phyloP scores from a whole-genome alignment of 768 basidiomycete genomes.

The Kwoniella europaea region DNA sequence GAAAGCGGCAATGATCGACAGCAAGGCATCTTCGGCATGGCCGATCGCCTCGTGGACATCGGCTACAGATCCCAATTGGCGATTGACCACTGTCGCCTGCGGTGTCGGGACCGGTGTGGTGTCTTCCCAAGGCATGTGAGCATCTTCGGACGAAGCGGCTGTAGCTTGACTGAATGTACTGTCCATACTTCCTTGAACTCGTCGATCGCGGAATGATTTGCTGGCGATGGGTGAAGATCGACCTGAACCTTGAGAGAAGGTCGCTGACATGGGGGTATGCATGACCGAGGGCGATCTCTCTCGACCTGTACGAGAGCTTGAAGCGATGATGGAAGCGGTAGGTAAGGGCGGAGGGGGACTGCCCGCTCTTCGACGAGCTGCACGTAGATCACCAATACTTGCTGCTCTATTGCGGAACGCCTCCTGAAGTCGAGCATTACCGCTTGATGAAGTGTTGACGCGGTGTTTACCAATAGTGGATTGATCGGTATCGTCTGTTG shows the following conservation, averaged over 20 bases:
- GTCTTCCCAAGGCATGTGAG: slow-evolving; percentile 23
- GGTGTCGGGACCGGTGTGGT: slow-evolving; percentile 33
- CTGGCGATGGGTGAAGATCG: slow-evolving; percentile 28
- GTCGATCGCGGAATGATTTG: slow-evolving; percentile 21
- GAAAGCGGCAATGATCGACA: slow-evolving; percentile 94
- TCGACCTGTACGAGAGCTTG: slow-evolving; percentile 16
- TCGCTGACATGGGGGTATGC: slow-evolving; percentile 36
- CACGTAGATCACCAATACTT: slow-evolving; percentile 43
- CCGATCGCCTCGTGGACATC: slow-evolving; percentile 61
- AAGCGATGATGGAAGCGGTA: slow-evolving; percentile 22
- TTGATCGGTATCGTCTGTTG: not conserved
- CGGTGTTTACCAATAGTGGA: slow-evolving; percentile 3
- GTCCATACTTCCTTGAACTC: slow-evolving; percentile 33
- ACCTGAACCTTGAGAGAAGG: slow-evolving; percentile 31
- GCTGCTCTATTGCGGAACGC: slow-evolving; percentile 36
- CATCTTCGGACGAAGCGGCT: slow-evolving; percentile 27
- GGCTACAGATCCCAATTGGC: slow-evolving; percentile 18
- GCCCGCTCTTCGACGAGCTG: slow-evolving; percentile 22
- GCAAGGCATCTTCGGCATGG: slow-evolving; percentile 83
- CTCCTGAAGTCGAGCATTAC: slow-evolving; percentile 39
- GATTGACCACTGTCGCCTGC: slow-evolving; percentile 13
- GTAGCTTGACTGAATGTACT: slow-evolving; percentile 25
- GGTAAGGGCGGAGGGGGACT: slow-evolving; percentile 49
- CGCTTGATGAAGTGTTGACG: slow-evolving; percentile 2
- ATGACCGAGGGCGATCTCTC: slow-evolving; percentile 28